Evolutionary conservation across 192 early-diverging fungal species (phyloP), one percentile per base, ranked within the genome.

Genomic region (Rhizoclosmatium globosum): DNA sequence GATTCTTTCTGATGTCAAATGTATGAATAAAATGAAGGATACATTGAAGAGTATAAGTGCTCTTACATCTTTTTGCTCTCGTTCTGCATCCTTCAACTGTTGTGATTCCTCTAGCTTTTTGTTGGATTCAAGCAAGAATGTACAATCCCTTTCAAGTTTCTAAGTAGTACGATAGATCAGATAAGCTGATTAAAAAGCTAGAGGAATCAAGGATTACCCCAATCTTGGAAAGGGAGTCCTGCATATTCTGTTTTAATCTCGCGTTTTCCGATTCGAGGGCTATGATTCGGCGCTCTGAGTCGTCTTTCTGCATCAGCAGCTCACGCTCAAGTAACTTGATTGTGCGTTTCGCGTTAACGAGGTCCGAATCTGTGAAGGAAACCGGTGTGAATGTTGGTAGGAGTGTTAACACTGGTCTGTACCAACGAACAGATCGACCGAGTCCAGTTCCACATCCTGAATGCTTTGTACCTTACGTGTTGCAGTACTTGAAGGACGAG

Each of bases 241-340:
- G 2, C 50, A 56, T 13, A 15, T 13, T 6, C 4, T 23, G 41
- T 48, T 67, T 9, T 44, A 76, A 31, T 38, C 46, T 67, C 7
- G 64, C 64, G 21, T 76, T 76, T 9, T 50, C 45, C 42, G 2
- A 23, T 11, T 76, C 74, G 23, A 66, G 47, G 15, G 62, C 44
- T 6, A 42, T 42, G 19, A 67, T 23, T 38, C 31, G 11, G 9
- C 38, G 31, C 48, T 76, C 62, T 13, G 61, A 6, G 7, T 64
- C 74, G 2, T 17, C 19, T 6, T 31, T 2, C 31, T 17, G 43
- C 46, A 9, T 67, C 0, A 38, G 3, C 1, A 76, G 47, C 4
- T 66, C 64, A 15, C 74, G 61, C 41, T 76, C 74, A 23, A 76
- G 64, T 4, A 47, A 0, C 48, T 66, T 76, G 60, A 76, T 76